Conservation (phyloP, 2,329 filamentous ascomycete species). For the Fusarium sp. region DNA sequence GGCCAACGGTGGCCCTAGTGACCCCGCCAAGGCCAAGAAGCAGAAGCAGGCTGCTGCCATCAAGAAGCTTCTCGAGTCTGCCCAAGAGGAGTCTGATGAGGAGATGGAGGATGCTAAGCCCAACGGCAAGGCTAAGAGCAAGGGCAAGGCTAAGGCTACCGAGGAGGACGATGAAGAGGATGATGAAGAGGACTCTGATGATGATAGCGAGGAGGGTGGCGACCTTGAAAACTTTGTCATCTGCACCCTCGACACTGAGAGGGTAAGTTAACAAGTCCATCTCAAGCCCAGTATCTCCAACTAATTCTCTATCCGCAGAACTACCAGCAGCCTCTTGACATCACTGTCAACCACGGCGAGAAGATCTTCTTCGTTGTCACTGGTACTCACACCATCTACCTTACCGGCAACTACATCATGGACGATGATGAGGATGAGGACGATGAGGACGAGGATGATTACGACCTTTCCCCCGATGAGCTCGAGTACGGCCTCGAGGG, state of each 20-base stretch:
- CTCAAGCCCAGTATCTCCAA: background rate
- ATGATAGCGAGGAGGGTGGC: conserved; percentile 70
- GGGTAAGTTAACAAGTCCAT: conserved; percentile 66
- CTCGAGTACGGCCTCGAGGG: conserved; percentile 78
- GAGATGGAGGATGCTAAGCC: conserved; percentile 78
- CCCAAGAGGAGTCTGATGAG: conserved; percentile 71
- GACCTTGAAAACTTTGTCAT: conserved; percentile 91
- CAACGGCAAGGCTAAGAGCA: conserved; percentile 75
- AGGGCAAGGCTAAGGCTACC: conserved; percentile 75
- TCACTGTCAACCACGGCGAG: conserved; percentile 90
- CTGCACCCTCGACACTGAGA: conserved; percentile 93
- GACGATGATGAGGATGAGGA: conserved; percentile 73
- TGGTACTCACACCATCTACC: conserved; percentile 88
- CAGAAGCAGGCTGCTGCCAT: conserved; percentile 81
- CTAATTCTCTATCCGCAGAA: conserved; percentile 66
- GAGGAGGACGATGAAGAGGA: conserved; percentile 68
- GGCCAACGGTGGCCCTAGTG: conserved; percentile 88
- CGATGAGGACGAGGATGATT: conserved; percentile 76
- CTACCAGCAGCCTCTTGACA: conserved; percentile 95
- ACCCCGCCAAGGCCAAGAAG: conserved; percentile 89
- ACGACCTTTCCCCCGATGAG: conserved; percentile 84
- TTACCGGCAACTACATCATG: conserved; percentile 96
- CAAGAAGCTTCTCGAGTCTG: conserved; percentile 79
- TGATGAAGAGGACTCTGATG: conserved; percentile 70
- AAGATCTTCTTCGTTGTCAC: conserved; percentile 90